Percentiles rank a stretch among this genome's conserved stretches.
These are phyloP conservation scores for Macroventuria anomochaeta DNA, from an alignment of 2,329 filamentous ascomycete species.

Conservation along the genomic window DNA sequence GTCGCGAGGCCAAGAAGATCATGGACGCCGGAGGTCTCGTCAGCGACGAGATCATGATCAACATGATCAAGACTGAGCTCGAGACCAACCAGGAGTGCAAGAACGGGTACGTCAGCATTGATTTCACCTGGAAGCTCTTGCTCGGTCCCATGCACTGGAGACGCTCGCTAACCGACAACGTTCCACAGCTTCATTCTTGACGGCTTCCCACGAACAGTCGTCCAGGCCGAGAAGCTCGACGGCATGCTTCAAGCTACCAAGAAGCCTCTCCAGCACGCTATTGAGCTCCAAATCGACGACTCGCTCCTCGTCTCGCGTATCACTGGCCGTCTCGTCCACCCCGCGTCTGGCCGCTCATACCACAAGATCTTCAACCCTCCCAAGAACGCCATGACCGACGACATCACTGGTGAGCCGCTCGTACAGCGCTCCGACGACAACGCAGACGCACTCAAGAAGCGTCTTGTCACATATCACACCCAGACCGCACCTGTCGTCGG, in stretches of 20 bases:
- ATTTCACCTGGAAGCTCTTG: background rate
- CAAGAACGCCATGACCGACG: constrained; percentile 92
- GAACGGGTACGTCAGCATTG: constrained; percentile 73
- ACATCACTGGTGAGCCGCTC: constrained; percentile 93
- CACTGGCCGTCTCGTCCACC: constrained; percentile 94
- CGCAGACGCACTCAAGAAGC: constrained; percentile 93
- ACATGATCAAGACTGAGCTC: constrained; percentile 99
- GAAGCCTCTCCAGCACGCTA: constrained; percentile 89
- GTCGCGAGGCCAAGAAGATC: constrained; percentile 98
- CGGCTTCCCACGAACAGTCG: constrained; percentile 95
- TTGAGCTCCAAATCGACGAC: constrained; percentile 98
- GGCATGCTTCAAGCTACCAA: constrained; percentile 80
- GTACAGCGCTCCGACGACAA: constrained; percentile 98
- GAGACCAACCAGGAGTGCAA: constrained; percentile 94
- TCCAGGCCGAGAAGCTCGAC: constrained; percentile 93
- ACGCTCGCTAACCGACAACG: background rate
- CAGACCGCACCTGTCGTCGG: constrained; percentile 92
- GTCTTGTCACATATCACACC: constrained; percentile 87
- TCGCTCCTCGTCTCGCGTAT: constrained; percentile 91
- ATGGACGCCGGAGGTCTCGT: constrained; percentile 98
- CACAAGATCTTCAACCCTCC: constrained; percentile 99
- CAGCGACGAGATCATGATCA: constrained; percentile 98
- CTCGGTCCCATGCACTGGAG: background rate
- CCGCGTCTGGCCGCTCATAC: constrained; percentile 93
- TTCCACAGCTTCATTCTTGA: constrained; percentile 89